These are phyloP conservation scores for Pelargonium citronellum DNA, from an alignment of 441 rosid genomes.

Conservation along the genomic window DNA sequence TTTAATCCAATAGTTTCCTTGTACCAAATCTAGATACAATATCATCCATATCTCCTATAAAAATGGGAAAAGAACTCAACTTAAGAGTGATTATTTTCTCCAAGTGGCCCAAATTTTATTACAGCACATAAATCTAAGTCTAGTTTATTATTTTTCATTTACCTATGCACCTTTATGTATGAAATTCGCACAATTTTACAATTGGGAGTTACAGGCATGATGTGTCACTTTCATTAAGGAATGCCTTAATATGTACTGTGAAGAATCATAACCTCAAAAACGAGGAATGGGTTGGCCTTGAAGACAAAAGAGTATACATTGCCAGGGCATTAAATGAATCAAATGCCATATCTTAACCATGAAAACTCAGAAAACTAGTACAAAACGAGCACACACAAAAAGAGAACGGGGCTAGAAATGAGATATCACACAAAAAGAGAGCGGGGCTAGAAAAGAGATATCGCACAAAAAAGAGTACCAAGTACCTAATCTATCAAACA, in stretches of 20 bases:
- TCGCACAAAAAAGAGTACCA: constrained; percentile 1
- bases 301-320: background rate
- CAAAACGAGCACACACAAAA: background rate
- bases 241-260: background rate
- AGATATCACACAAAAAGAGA: constrained; percentile 4
- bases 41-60: background rate
- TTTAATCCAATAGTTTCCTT: background rate
- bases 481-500: constrained; percentile 79
- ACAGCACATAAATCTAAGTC: background rate
- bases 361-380: background rate
- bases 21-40: no score
- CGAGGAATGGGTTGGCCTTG: background rate
- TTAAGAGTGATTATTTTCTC: background rate
- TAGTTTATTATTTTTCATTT: no score
- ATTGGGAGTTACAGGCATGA: background rate
- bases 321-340: background rate
- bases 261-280: background rate
- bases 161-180: background rate
- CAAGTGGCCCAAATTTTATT: background rate
- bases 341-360: background rate
- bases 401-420: no score
- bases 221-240: background rate
- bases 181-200: background rate
- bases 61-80: background rate
- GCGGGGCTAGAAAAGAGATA: background rate